phyloP scores from a whole-genome alignment of 1,284 basidiomycete species.

The Leccinum subfulvum region DNA sequence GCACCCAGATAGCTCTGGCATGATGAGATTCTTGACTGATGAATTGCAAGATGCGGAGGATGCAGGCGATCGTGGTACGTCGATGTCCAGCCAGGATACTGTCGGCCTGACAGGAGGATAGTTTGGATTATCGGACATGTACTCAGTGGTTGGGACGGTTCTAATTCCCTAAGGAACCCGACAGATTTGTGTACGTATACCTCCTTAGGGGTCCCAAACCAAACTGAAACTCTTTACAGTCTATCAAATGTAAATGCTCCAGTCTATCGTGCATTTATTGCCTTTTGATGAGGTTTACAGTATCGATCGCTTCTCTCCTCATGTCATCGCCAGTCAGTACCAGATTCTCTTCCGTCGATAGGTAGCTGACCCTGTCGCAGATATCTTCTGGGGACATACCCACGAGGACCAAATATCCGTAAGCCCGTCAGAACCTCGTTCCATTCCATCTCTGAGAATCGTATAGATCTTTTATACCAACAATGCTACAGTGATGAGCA shows the following conservation, averaged over 20 bases:
- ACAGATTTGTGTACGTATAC: constrained; percentile 62
- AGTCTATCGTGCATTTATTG: background rate
- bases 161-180: constrained; percentile 58
- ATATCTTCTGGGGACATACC: constrained; percentile 79
- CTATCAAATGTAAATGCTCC: constrained; percentile 62
- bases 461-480: constrained; percentile 71
- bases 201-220: background rate
- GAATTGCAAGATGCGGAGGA: constrained; percentile 80
- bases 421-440: constrained; percentile 20
- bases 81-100: background rate
- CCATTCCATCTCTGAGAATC: background rate
- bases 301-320: constrained; percentile 76
- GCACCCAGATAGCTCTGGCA: constrained; percentile 68
- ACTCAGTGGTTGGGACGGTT: constrained; percentile 73
- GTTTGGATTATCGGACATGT: constrained; percentile 85
- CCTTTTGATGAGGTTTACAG: constrained; percentile 37
- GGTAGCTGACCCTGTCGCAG: constrained; percentile 34
- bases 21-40: constrained; percentile 77
- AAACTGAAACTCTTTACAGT: constrained; percentile 38
- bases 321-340: constrained; percentile 72
- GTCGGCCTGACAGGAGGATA: constrained; percentile 28
- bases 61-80: constrained; percentile 59
- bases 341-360: background rate
- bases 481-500: constrained; percentile 63
- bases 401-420: constrained; percentile 81